Percentiles rank a stretch among this genome's conserved stretches.
phyloP scores from a whole-genome alignment of 78 protist genomes.

The Polysphondylium violaceum region DNA sequence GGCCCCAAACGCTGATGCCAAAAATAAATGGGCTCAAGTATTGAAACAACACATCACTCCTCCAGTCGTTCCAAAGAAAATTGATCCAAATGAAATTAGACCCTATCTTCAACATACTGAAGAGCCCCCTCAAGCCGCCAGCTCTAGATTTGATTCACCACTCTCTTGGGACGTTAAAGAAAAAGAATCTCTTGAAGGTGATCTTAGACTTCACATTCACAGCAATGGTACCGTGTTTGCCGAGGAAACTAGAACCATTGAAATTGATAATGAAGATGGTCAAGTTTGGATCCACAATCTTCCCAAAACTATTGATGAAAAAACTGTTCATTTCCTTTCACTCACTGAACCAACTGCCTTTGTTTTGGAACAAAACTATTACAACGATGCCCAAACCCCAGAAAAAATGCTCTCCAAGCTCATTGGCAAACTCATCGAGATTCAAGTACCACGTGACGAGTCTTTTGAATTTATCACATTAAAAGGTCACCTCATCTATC shows the following conservation, averaged over 20 bases:
- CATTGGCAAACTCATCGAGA: constrained; percentile 49
- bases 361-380: constrained; percentile 57
- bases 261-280: background rate
- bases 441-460: constrained; percentile 60
- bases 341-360: constrained; percentile 42
- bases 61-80: constrained; percentile 52
- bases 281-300: constrained; percentile 20
- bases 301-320: constrained; percentile 37
- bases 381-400: constrained; percentile 53
- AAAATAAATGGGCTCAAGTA: constrained; percentile 15
- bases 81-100: constrained; percentile 52
- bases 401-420: constrained; percentile 36
- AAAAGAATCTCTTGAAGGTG: constrained; percentile 2
- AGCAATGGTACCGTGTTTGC: constrained; percentile 15
- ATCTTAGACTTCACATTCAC: constrained; percentile 41
- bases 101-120: constrained; percentile 66
- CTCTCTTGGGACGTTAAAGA: constrained; percentile 41
- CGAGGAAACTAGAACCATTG: constrained; percentile 38
- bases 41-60: constrained; percentile 23
- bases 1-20: constrained; percentile 18
- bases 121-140: constrained; percentile 44
- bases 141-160: constrained; percentile 52
- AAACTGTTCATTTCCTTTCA: constrained; percentile 39
- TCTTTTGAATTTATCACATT: constrained; percentile 36
- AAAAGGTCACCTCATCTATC: constrained; percentile 39